phyloP scores from a whole-genome alignment of 345 rosid genomes.

The Populus pruinosa region DNA sequence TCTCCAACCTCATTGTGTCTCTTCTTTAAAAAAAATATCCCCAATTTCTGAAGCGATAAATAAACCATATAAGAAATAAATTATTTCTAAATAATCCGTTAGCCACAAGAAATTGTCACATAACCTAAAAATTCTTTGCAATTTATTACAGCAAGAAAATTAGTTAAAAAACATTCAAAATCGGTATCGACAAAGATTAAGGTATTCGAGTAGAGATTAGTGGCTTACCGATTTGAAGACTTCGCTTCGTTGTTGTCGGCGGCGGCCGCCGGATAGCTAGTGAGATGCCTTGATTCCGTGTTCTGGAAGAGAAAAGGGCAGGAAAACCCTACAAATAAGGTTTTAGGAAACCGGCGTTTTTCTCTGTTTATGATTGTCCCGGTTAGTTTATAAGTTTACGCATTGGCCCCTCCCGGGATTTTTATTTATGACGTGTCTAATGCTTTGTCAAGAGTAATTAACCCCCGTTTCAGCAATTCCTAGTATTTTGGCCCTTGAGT shows the following conservation, averaged over 20 bases:
- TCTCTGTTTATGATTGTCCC: neutral
- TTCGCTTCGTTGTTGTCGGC: neutral
- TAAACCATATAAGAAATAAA: neutral
- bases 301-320: neutral
- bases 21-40: neutral
- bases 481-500: too few species aligned
- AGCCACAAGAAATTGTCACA: neutral
- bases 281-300: neutral
- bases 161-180: neutral
- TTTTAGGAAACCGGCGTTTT: neutral
- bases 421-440: neutral
- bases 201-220: neutral
- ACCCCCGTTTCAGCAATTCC: too few species aligned
- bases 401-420: neutral
- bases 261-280: neutral
- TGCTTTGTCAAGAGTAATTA: too few species aligned
- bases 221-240: neutral
- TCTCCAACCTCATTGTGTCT: slow-evolving; percentile 66
- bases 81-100: neutral
- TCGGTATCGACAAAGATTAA: neutral
- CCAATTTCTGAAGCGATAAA: neutral
- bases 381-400: neutral
- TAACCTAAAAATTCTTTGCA: neutral
- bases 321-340: neutral
- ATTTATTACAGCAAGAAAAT: neutral